Evolutionary conservation across 306 rosid species (phyloP), one percentile per base, ranked within the genome.

Genomic region (Macrotyloma uniflorum): DNA sequence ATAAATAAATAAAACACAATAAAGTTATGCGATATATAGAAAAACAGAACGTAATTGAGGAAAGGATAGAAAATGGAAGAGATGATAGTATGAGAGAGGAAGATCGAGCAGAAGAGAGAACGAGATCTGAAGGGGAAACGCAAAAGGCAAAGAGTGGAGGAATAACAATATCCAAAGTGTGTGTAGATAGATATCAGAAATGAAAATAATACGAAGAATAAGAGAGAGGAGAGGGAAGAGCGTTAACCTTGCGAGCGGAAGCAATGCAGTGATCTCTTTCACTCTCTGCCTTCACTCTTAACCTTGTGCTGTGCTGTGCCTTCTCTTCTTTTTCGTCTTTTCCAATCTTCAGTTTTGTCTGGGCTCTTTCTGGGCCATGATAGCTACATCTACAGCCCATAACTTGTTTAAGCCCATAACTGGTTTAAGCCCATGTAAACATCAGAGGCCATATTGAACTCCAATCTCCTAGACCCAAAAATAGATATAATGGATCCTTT

Each of bases 41-140:
- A 15, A 6, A 33, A 16, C 19, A 9, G 8, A 49, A 63, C 2
- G 8, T 23, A 46, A 10, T 18, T 16, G 16, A 40, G 40, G 10
- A 15, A 36, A 20, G 46, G 19, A 28, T 9, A 61, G 9, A 22
- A 58, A 72, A 57, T 24, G 26, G 4, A 4, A 16, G 19, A n/a
- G 18, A 47, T 12, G 1, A 54, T 3, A 24, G 46, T 1, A 65
- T 5, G 2, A 47, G 22, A 51, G 2, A 70, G 32, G 26, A 18
- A 24, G 68, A 80, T 82, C 83, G 46, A 55, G 1, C 1, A 42
- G 19, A 70, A 23, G 73, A 64, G 18, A 18, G 54, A 67, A 57
- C 47, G 46, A 85, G 88, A 88, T 88, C 91, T 83, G 78, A 82
- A 53, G 20, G 22, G 51, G 35, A 59, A 15, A 28, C 14, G 40